Base-by-base conservation (phyloP, 441 rosid species). In the Pelargonium fulgidum region DNA sequence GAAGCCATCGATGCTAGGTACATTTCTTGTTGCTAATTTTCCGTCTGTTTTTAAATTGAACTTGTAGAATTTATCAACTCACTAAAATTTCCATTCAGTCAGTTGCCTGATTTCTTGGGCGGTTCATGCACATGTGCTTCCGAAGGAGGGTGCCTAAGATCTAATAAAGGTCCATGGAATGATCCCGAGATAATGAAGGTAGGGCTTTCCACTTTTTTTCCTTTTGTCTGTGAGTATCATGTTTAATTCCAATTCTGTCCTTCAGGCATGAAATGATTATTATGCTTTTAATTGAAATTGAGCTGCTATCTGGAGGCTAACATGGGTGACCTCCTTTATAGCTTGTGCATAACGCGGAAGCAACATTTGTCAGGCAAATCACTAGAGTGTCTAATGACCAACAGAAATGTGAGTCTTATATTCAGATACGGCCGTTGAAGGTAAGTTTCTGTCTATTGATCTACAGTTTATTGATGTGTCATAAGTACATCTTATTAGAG, bases 111-210 rank as follows among this genome's bases (percentile, higher is more conserved):
- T 68, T 93, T 91, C 79, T 83, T 94, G 70, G 99, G 99, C 64
- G 99, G 99, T 69, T 87, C 96, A 42, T 94, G 99, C 85, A 78
- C 83, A 72, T 94, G 99, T 75, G 79, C 85, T 65, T 75, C 73
- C 1, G 92, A 87, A 50, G 97, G 99, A 83, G 99, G 97, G 54
- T 94, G 99, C 78, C 93, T 90, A 72, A 83, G 90, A 64, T 94
- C 99, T 71, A 85, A 86, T 66, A 90, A 89, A 84, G 99, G 98
- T 73, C 99, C 99, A 14, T 94, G 98, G 97, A 86, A 87, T 74
- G 97, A 94, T 79, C 90, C 91, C 68, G 86, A 83, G 52, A 79
- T 90, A 77, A 82, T 90, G 98, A 94, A 94, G 96, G 99, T 91
- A 77, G 63, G 72, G 24, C 22, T 77, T 65, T 20, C 58, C 50